Base-by-base conservation (phyloP, 352 stramenopile genomes). In the Aphanomyces astaci region DNA sequence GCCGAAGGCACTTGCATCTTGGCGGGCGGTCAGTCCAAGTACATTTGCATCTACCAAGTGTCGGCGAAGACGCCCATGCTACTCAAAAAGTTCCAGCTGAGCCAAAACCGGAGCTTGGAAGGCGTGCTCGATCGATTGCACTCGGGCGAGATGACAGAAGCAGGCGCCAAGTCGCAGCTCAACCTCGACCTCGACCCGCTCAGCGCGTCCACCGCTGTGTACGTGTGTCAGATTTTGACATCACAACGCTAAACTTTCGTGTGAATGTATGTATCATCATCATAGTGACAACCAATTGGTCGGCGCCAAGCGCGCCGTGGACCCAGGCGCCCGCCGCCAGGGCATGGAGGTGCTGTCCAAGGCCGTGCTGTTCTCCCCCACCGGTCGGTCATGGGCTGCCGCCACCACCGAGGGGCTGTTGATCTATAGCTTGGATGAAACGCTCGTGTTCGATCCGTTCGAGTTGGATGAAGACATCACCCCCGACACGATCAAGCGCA, bases 61-160 rank as follows among this genome's bases (percentile, higher is more conserved):
- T 95, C 85, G 25, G 76, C 88, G 46, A 79, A 90, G 64, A 82
- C 87, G 72, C 87, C 90, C 62, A 95, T 99, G 30, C 77, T 99
- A 60, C 78, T 99, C 52, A 98, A 99, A 72, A 99, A 99, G 75
- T 99, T 99, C 75, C 96, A 99, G 82, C 86, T 99, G 46, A 98
- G 92, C 31, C 97, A 99, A 81, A 99, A 99, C 78, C 77, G 96
- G 49, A 96, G 87, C 32, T 75, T 96, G 0, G 96, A 99, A 71
- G 97, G 96, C 39, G 92, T 99, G 40, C 74, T 99, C 64, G 96
- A 99, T 76, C 85, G 97, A 74, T 89, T 99, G 65, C 92, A 98
- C 82, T 96, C 77, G 81, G 75, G 76, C 80, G 80, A 96, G 43
- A 75, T 96, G 59, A 96, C 84, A 3, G 77, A 82, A 24, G 80